phyloP scores from a whole-genome alignment of 306 rosid species.

The Prunus dulcis region DNA sequence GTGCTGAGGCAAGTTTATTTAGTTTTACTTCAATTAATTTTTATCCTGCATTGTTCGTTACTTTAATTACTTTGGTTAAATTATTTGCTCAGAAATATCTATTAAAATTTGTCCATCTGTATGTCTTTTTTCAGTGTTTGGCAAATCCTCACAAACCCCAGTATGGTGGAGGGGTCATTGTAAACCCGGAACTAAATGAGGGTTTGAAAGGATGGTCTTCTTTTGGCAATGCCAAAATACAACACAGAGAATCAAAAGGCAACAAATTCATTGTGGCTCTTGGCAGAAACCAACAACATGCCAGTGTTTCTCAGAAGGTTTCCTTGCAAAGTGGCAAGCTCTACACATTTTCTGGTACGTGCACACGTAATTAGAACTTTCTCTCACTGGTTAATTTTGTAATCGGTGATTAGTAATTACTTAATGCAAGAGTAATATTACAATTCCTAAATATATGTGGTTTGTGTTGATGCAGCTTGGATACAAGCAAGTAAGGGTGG shows the following conservation, averaged over 20 bases:
- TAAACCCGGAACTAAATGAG: conserved; percentile 54
- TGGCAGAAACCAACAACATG: conserved; percentile 36
- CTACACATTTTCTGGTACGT: conserved; percentile 59
- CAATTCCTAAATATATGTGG: background rate
- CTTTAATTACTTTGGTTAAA: background rate
- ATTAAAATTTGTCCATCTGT: background rate
- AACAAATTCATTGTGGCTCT: conserved; percentile 59
- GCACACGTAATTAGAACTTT: background rate
- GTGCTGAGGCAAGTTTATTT: conserved; percentile 37
- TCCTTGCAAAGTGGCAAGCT: conserved; percentile 29
- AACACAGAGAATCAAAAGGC: conserved; percentile 44
- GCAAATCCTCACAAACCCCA: conserved; percentile 45
- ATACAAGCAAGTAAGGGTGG: conserved; percentile 46
- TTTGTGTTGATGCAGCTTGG: conserved; percentile 36
- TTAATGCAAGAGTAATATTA: no score
- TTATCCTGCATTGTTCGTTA: background rate
- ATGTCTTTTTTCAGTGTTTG: conserved; percentile 44
- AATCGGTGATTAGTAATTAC: no score
- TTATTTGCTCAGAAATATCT: background rate
- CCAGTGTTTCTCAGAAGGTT: conserved; percentile 50
- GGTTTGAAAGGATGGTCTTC: conserved; percentile 59
- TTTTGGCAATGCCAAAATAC: conserved; percentile 41
- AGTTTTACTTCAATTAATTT: background rate
- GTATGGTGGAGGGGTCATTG: conserved; percentile 65
- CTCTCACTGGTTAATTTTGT: no score